Conservation (phyloP, 148 eudicot species). For the Rhododendron vialii region DNA sequence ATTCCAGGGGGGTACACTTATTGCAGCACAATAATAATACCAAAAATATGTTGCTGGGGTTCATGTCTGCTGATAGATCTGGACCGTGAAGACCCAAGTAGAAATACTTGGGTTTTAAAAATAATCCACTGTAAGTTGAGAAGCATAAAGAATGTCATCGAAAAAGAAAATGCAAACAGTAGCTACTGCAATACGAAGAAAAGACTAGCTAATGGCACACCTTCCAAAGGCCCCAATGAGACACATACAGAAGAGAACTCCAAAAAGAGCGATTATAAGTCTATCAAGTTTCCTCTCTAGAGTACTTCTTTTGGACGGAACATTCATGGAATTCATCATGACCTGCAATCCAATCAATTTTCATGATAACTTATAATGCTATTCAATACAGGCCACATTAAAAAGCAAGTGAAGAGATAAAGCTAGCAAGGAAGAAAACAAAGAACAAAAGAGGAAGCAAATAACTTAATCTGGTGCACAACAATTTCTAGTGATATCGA, state of each 20-base stretch:
- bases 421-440: background rate
- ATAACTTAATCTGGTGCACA: background rate
- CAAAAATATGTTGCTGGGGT: slow-evolving; percentile 85
- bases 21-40: slow-evolving; percentile 31
- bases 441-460: background rate
- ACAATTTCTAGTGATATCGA: background rate
- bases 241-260: slow-evolving; percentile 81
- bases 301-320: slow-evolving; percentile 97
- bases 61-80: slow-evolving; percentile 48
- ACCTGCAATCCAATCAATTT: slow-evolving; percentile 54
- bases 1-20: background rate
- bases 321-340: slow-evolving; percentile 99
- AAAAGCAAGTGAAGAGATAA: slow-evolving; percentile 2
- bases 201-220: slow-evolving; percentile 33
- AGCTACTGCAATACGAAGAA: background rate
- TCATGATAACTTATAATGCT: slow-evolving; percentile 60
- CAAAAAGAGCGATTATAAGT: slow-evolving; percentile 78
- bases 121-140: slow-evolving; percentile 56
- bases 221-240: slow-evolving; percentile 93
- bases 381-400: slow-evolving; percentile 5
- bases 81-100: slow-evolving; percentile 64
- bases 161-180: background rate
- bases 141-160: slow-evolving; percentile 10
- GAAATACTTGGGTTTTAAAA: slow-evolving; percentile 56
- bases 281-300: slow-evolving; percentile 96